Evolutionary conservation across 768 basidiomycete genomes (phyloP), one percentile per base, ranked within the genome.

Genomic region (Russula sp.): DNA sequence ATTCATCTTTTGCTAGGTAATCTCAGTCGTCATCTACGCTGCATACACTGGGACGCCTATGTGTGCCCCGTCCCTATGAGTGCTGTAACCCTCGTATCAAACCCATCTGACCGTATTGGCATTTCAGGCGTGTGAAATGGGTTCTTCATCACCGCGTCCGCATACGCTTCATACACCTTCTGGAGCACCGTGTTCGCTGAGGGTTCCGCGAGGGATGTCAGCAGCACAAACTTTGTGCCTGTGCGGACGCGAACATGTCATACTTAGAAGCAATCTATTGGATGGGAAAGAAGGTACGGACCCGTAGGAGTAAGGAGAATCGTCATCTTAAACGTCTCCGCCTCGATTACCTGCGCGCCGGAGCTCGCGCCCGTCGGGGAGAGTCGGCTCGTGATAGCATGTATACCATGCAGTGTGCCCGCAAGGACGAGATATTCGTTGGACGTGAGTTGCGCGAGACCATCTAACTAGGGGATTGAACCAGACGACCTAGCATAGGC

Each of bases 61-160:
- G n/a, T 67, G 40, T 22, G 49, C 9, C 57, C 62, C 4, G 67
- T 59, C 20, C 55, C 62, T 51, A 89, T 80, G 53, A 92, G 75
- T 9, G 83, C 72, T 11, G 80, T 77, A 57, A 92, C 84, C 51
- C 86, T 83, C 61, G 76, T 76, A 71, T 98, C 96, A 72, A 98
- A 98, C 20, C 84, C 85, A 69, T 94, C 92, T 50, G 81, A 93
- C 53, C 97, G 85, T 68, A 98, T 94, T 2, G 97, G 97, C 96
- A 98, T 99, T 74, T 98, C 97, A n/a, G 90, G 91, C 6, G 94
- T 96, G 75, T 98, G 94, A 76, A 99, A 99, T 0, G 97, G 97
- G 72, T 98, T 98, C 80, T 98, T 98, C 92, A 98, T 96, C 60
- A 94, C 94, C 1, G 90, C 86, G 72, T 98, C 97, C 0, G 95